phyloP scores from a whole-genome alignment of 371 early-diverging fungal species.

The Smittium mucronatum region DNA sequence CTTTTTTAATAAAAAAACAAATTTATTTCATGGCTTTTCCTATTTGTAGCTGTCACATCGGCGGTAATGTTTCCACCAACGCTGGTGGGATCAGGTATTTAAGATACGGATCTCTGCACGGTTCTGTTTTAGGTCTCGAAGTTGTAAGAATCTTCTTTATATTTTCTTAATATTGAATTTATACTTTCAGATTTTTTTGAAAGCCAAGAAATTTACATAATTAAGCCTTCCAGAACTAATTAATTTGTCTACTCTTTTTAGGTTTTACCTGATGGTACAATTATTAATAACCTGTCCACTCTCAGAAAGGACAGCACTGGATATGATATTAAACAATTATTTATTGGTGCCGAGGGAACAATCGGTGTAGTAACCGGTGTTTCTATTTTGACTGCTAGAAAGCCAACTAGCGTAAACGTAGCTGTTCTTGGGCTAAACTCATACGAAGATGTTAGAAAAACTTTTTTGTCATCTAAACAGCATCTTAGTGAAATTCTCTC shows the following conservation, averaged over 20 bases:
- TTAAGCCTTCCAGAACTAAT: neutral
- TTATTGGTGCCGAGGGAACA: slow-evolving; percentile 92
- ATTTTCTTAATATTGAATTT: neutral
- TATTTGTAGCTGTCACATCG: slow-evolving; percentile 47
- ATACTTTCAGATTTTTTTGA: neutral
- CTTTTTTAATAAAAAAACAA: neutral
- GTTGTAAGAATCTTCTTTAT: slow-evolving; percentile 19
- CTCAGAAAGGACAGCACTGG: slow-evolving; percentile 83
- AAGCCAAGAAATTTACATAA: neutral
- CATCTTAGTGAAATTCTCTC: slow-evolving; percentile 81
- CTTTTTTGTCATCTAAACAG: slow-evolving; percentile 59
- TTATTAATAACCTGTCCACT: slow-evolving; percentile 66
- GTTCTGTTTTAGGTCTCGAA: slow-evolving; percentile 75
- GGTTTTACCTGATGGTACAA: slow-evolving; percentile 77
- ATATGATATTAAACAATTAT: slow-evolving; percentile 86
- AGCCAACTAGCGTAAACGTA: slow-evolving; percentile 43
- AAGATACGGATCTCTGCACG: slow-evolving; percentile 84
- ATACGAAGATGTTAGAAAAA: slow-evolving; percentile 66
- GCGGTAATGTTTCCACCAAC: slow-evolving; percentile 92
- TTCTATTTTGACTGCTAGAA: slow-evolving; percentile 62
- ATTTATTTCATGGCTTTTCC: neutral
- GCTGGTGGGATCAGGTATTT: slow-evolving; percentile 88
- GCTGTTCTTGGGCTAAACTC: slow-evolving; percentile 64
- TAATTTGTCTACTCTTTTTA: neutral
- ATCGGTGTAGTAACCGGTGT: slow-evolving; percentile 83